Evolutionary conservation across 169 alveolate genomes (phyloP).

Genomic region (Theileria parva): DNA sequence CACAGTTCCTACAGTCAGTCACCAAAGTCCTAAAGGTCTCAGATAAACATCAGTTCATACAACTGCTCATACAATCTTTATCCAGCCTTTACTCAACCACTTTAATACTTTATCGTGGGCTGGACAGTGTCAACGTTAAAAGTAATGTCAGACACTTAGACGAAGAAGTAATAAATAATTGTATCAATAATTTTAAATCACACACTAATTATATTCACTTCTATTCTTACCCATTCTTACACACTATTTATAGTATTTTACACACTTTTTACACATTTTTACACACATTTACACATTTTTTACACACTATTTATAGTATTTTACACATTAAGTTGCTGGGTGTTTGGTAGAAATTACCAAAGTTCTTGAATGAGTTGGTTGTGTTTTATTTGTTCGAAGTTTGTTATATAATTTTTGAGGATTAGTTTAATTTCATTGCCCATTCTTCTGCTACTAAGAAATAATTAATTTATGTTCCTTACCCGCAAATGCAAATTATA

Average conservation of each 20-base stretch:
- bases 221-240: too few relatives aligned
- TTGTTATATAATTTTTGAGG: constrained; percentile 26
- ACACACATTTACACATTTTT: too few relatives aligned
- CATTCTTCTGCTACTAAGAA: constrained; percentile 51
- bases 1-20: constrained; percentile 25
- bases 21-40: not conserved
- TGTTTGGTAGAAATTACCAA: constrained; percentile 45
- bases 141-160: too few relatives aligned
- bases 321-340: not conserved
- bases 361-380: constrained; percentile 64
- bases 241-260: too few relatives aligned
- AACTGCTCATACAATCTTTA: not conserved
- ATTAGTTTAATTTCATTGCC: constrained; percentile 58
- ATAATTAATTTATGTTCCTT: constrained; percentile 3
- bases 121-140: too few relatives aligned
- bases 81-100: not conserved
- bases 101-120: too few relatives aligned
- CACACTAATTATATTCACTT: not conserved
- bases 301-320: too few relatives aligned
- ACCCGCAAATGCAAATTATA: constrained; percentile 60
- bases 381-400: constrained; percentile 46
- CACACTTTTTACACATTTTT: too few relatives aligned
- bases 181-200: not conserved
- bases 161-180: not conserved
- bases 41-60: not conserved